phyloP scores from a whole-genome alignment of 352 stramenopile species.

The Globisporangium paddicum region DNA sequence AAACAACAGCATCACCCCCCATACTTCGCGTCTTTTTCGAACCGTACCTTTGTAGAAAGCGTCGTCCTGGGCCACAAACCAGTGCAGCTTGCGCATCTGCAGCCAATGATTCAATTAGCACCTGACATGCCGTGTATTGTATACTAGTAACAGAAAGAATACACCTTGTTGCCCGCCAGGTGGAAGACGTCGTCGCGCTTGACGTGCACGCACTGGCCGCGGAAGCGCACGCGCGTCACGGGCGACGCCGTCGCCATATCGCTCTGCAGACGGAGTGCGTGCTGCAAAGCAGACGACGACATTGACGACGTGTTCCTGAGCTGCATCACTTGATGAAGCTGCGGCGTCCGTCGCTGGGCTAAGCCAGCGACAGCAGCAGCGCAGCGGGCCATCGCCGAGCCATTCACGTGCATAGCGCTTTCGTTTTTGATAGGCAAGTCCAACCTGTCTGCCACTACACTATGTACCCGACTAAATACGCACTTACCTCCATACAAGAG shows the following conservation, averaged over 20 bases:
- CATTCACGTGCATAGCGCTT: background rate
- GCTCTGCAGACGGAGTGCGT: background rate
- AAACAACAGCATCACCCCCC: background rate
- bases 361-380: background rate
- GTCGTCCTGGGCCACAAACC: slow-evolving; percentile 62
- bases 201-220: slow-evolving; percentile 65
- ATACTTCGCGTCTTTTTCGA: background rate
- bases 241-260: slow-evolving; percentile 25
- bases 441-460: no score
- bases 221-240: slow-evolving; percentile 63
- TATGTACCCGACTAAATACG: no score
- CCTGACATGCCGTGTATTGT: no score
- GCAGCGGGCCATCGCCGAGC: background rate
- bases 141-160: background rate
- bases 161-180: slow-evolving; percentile 82
- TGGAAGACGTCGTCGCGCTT: slow-evolving; percentile 81
- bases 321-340: background rate
- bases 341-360: background rate
- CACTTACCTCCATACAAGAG: background rate
- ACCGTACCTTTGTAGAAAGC: slow-evolving; percentile 45
- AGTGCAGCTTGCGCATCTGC: slow-evolving; percentile 84
- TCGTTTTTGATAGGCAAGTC: background rate
- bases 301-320: background rate
- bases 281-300: background rate
- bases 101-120: no score